Evolutionary conservation across 306 rosid species (phyloP), one percentile per base, ranked within the genome.

Genomic region (Trifolium fragiferum): DNA sequence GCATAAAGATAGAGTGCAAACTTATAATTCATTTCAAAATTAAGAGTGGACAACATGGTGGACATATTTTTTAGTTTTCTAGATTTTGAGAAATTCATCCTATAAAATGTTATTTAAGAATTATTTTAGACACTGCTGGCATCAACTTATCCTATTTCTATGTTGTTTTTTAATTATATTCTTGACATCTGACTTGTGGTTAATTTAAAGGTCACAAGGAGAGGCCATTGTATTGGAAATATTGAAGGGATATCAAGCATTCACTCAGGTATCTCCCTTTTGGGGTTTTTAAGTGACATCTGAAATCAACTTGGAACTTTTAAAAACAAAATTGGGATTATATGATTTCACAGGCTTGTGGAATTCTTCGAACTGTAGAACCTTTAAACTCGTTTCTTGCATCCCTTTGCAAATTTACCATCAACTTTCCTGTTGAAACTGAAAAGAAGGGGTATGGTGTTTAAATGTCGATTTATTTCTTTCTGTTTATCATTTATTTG

Each of bases 211-310:
- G 90, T 93, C 98, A 73, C 97, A 88, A 81, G 97, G 98, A 70
- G 98, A 93, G 87, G 97, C 98, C 78, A 93, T 93, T 87, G 92
- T 93, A 59, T 84, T 93, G 89, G 98, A 93, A 85, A 87, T 93
- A 75, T 84, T 93, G 62, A 93, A 93, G 90, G 98, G 97, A 78
- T 93, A 93, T 84, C 98, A 93, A 79, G 98, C 98, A 72, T 91
- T 93, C 77, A 91, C 98, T 74, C 98, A 93, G 96, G 98, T 89
- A 79, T 27, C 61, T 20, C 38, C 47, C 46, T 53, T 61, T 35
- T 30, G 57, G 35, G 8, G 10, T 77, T 38, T 62, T 38, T 21
- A 62, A 20, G 58, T 66, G 50, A 20, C 54, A 20, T 44, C 53
- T 77, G 50, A 75, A 67, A 50, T 68, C 69, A 75, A 37, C 35